These are phyloP conservation scores for Pseudozyma tsukubaensis DNA, from an alignment of 1,284 basidiomycete genomes.

Conservation along the genomic window DNA sequence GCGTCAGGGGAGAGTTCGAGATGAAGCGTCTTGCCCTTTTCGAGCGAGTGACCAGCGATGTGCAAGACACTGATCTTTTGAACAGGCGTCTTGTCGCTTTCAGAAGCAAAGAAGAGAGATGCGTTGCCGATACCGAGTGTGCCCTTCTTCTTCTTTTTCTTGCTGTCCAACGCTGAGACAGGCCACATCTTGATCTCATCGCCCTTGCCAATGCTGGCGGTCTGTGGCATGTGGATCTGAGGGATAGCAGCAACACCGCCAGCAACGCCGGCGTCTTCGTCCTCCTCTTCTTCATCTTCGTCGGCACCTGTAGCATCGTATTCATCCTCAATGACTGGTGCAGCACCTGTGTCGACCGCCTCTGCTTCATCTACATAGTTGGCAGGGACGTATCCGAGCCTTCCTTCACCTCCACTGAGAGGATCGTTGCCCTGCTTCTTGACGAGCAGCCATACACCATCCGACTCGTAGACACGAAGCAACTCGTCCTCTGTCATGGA, in stretches of 20 bases:
- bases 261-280: constrained; percentile 46
- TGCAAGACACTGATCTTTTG: constrained; percentile 61
- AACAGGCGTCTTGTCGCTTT: constrained; percentile 66
- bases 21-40: constrained; percentile 65
- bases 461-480: constrained; percentile 62
- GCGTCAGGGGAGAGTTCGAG: constrained; percentile 56
- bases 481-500: constrained; percentile 62
- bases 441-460: constrained; percentile 65
- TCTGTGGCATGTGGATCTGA: constrained; percentile 46
- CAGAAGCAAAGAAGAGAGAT: constrained; percentile 67
- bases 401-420: constrained; percentile 53
- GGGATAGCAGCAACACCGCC: constrained; percentile 43
- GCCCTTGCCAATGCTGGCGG: constrained; percentile 47
- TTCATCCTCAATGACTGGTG: constrained; percentile 43
- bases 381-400: constrained; percentile 63
- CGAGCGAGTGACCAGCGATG: constrained; percentile 54
- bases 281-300: constrained; percentile 45
- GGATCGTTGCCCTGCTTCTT: constrained; percentile 61
- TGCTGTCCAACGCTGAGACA: constrained; percentile 63
- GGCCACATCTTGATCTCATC: constrained; percentile 69
- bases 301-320: constrained; percentile 11
- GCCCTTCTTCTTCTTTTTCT: constrained; percentile 67
- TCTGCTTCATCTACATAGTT: constrained; percentile 67
- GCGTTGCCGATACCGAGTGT: constrained; percentile 67
- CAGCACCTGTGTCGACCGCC: constrained; percentile 54